These are phyloP conservation scores for Nannochloris sp. DNA, from an alignment of 139 green algal genomes.

Conservation along the genomic window DNA sequence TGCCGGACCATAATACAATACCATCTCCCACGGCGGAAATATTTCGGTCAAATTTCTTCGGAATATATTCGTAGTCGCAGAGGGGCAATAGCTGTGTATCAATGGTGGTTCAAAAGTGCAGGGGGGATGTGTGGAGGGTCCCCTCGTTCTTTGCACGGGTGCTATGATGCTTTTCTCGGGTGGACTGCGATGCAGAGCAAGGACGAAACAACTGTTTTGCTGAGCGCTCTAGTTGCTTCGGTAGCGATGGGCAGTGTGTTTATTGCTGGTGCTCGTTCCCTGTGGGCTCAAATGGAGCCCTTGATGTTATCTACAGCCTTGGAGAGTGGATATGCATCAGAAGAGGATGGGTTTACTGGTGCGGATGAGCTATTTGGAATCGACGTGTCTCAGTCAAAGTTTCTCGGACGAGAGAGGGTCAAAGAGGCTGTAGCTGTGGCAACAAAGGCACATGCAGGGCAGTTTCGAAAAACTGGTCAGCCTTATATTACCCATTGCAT, in stretches of 20 bases:
- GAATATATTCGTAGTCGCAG: too few relatives aligned
- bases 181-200: too few relatives aligned
- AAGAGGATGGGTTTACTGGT: conserved; percentile 19
- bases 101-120: too few relatives aligned
- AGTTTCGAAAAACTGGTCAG: conserved; percentile 69
- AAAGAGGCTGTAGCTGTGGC: conserved; percentile 70
- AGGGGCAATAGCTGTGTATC: too few relatives aligned
- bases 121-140: too few relatives aligned
- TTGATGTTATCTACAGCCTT: conserved; percentile 7
- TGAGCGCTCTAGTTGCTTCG: not conserved
- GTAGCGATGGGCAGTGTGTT: conserved; percentile 11
- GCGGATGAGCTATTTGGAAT: conserved; percentile 44
- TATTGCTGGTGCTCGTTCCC: conserved; percentile 15
- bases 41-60: too few relatives aligned
- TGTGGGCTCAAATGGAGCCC: conserved; percentile 23
- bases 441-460: conserved; percentile 57
- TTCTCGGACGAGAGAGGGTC: conserved; percentile 46
- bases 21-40: too few relatives aligned
- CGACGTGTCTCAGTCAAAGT: conserved; percentile 46
- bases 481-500: conserved; percentile 92
- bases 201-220: not conserved
- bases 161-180: too few relatives aligned
- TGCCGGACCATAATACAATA: too few relatives aligned
- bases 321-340: not conserved
- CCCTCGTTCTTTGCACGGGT: too few relatives aligned